Evolutionary conservation across 495 filamentous ascomycete genomes (phyloP), one percentile per base, ranked within the genome.

Genomic region (Alectoria sarmentosa): DNA sequence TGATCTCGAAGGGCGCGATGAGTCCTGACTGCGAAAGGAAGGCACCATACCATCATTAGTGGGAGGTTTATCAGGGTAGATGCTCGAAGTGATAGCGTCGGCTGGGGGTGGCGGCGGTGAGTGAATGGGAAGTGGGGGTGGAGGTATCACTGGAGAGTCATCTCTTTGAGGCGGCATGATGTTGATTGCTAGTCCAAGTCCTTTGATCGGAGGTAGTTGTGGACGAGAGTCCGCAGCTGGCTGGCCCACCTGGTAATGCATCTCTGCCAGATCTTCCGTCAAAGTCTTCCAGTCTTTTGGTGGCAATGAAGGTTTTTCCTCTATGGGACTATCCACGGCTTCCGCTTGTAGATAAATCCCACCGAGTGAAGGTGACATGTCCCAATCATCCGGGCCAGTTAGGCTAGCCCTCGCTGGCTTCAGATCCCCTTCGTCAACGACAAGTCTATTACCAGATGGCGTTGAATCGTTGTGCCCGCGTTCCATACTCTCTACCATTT

Each of bases 331-430:
- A 60, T 80, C 77, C 32, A 78, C 77, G 38, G 79, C 64, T 49
- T 79, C 78, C 37, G 81, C 65, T 65, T 80, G 76, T 76, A 82
- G 37, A 56, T 66, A 39, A 38, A 73, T 81, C 76, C 80, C 81
- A 63, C 76, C 77, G 44, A 84, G 80, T 5, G 81, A 84, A 9
- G 82, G 82, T 13, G 82, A 84, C 30, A 81, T 80, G 69, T 81
- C 76, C 79, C 79, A 83, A 64, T 84, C 82, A 65, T 79, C 78
- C 26, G 76, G 78, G 11, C 76, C 69, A 32, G 75, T 72, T 36
- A 84, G 67, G 62, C 80, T 83, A 30, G 82, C 77, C 4, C 74
- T 68, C 60, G 78, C 63, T 9, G 65, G 63, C 61, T 66, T 68
- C 28, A 60, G 23, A 3, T 72, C 61, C 28, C 61, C 61, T 23